Percentiles rank a stretch among this genome's conserved stretches.
Evolutionary conservation across 768 basidiomycete species (phyloP).

Genomic region (Auriscalpium orientale): DNA sequence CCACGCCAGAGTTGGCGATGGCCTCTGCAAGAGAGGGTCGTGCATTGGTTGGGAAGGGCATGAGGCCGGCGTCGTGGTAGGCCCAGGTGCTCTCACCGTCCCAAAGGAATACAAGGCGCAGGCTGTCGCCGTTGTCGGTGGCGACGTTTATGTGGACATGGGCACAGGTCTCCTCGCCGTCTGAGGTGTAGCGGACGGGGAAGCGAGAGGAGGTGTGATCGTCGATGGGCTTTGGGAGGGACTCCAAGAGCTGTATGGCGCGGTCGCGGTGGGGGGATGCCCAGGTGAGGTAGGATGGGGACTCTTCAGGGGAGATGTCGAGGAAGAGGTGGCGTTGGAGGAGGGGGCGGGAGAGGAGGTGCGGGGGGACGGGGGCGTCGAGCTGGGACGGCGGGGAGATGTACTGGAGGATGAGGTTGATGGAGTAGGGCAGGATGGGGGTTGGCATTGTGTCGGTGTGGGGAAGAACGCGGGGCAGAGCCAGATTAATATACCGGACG

Average conservation of each 20-base stretch:
- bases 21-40: constrained; percentile 22
- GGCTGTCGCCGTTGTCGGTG: constrained; percentile 19
- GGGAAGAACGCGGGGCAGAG: not conserved
- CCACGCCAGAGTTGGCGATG: constrained; percentile 22
- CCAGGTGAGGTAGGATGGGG: constrained; percentile 60
- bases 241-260: constrained; percentile 38
- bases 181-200: constrained; percentile 21
- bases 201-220: constrained; percentile 48
- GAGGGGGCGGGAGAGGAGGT: constrained; percentile 53
- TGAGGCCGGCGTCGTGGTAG: constrained; percentile 60
- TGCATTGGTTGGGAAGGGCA: constrained; percentile 58
- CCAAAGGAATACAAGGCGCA: constrained; percentile 68
- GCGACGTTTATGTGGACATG: constrained; percentile 29
- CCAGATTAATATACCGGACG: not conserved
- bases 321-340: constrained; percentile 63
- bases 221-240: constrained; percentile 22
- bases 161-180: constrained; percentile 10
- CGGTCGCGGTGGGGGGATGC: constrained; percentile 35
- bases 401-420: constrained; percentile 48
- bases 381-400: constrained; percentile 46
- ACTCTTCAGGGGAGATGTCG: constrained; percentile 39
- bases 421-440: constrained; percentile 29
- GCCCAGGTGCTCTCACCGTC: constrained; percentile 49
- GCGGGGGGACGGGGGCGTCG: constrained; percentile 42
- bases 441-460: constrained; percentile 24